Conservation (phyloP, 83 land plant genomes). For the Thuja plicata region DNA sequence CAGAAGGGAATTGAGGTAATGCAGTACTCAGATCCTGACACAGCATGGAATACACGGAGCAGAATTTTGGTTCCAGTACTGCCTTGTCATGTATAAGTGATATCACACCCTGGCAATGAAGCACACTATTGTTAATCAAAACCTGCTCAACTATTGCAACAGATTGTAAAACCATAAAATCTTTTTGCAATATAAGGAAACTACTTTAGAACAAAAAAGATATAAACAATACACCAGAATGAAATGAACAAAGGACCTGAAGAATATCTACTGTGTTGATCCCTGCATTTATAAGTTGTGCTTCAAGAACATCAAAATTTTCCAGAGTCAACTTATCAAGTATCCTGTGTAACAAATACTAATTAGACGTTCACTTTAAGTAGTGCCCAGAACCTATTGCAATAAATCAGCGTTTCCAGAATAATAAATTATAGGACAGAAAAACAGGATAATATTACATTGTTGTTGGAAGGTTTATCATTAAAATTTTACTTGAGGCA, state of each 20-base stretch:
- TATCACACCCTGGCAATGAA: conserved; percentile 43
- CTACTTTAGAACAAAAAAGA: not conserved
- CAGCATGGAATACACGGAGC: conserved; percentile 81
- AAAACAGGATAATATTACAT: too few relatives aligned
- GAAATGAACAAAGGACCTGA: conserved; percentile 36
- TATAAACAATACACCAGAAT: not conserved
- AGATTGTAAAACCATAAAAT: not conserved
- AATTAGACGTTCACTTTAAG: not conserved
- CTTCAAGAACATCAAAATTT: conserved; percentile 75
- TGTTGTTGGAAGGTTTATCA: not conserved
- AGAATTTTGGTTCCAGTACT: conserved; percentile 81
- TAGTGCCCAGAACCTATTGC: not conserved
- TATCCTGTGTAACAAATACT: conserved; percentile 23
- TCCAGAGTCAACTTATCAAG: conserved; percentile 84
- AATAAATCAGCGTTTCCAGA: not conserved
- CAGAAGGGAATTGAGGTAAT: conserved; percentile 80
- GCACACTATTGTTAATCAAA: not conserved
- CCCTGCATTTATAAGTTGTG: conserved; percentile 75
- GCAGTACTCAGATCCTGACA: conserved; percentile 67
- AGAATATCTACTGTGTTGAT: conserved; percentile 75
- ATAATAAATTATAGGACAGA: too few relatives aligned
- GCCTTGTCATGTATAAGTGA: conserved; percentile 69
- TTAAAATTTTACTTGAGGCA: not conserved
- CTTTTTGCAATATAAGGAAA: conserved; percentile 1
- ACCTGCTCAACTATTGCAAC: not conserved